Base-by-base conservation (phyloP, 2,329 filamentous ascomycete species). In the Aspergillus ochraceoroseus region DNA sequence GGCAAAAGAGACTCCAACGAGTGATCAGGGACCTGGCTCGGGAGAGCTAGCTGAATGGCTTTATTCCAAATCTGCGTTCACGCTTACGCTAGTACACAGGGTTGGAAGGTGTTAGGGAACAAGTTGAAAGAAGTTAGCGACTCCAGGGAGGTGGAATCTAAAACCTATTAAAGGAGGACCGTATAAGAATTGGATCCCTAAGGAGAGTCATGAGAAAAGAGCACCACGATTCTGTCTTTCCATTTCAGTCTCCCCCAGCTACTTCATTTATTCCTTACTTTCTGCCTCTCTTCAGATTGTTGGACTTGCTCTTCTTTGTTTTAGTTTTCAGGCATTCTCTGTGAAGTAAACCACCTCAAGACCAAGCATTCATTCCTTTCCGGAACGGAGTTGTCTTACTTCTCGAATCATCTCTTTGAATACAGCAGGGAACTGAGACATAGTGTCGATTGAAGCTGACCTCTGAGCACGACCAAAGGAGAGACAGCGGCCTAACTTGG, bases 391-490 rank as follows among this genome's bases (percentile, higher is more conserved):
- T 35, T 33, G 22, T 8, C 28, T 17, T 42, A 15, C 30, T 43
- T 39, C 43, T 48, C 38, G 38, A 45, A 48, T 45, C 32, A 29
- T 32, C 25, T 13, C 29, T 32, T 20, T 19, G 22, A 8, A 25
- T 32, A 34, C 37, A 30, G 32, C 15, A 34, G 36, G 25, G 18
- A 46, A 14, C 32, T 42, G 46, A 47, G 31, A 47, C 46, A 47
- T 32, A 38, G 12, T 13, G 7, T 17, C 23, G n/a, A 19, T 19
- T 38, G 29, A 31, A 43, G 12, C 15, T 42, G 17, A 37, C 15
- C 22, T 5, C 19, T 25, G 19, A 14, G 18, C 23, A 18, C 14
- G 8, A 43, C n/a, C 40, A 33, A 32, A 12, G 28, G 23, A 19
- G 13, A 42, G 23, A 26, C 33, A 38, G 30, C 8, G 11, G 11